A percentile compares a stretch with the other conserved stretches of the same genome.
Evolutionary conservation across 345 rosid species (phyloP).

Genomic region (Syzygium aqueum): DNA sequence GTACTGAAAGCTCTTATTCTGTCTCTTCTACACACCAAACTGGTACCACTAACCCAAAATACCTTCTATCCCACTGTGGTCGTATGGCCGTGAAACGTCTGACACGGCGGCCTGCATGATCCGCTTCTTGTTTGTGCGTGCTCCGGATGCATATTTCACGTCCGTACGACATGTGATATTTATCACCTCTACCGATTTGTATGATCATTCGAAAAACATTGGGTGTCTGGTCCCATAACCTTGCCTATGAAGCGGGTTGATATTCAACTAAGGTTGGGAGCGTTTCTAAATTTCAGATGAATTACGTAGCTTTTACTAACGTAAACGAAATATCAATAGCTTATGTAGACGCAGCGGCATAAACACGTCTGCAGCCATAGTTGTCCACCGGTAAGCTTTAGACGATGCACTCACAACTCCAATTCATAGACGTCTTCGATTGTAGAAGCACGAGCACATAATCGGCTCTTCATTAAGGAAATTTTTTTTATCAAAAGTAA

Average conservation of each 20-base stretch:
- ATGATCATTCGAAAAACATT: background rate
- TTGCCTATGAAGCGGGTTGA: background rate
- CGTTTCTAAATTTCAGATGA: background rate
- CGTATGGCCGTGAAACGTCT: constrained; percentile 10
- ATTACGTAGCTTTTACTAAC: background rate
- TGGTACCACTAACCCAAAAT: no score
- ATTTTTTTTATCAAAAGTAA: no score
- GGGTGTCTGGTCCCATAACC: background rate
- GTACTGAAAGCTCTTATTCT: background rate
- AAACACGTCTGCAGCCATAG: background rate
- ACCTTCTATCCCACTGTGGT: background rate
- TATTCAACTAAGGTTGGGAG: background rate
- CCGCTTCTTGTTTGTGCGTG: background rate
- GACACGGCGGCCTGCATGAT: constrained; percentile 23
- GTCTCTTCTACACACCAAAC: background rate
- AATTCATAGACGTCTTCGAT: background rate
- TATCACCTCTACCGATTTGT: background rate
- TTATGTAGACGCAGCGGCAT: background rate
- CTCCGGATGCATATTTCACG: constrained; percentile 46
- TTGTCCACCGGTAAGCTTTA: background rate
- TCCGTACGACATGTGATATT: constrained; percentile 38
- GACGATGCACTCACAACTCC: background rate
- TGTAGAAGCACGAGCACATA: background rate
- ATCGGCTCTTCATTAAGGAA: background rate
- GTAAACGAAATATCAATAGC: background rate